Evolutionary conservation across 2,329 filamentous ascomycete genomes (phyloP), one percentile per base, ranked within the genome.

Genomic region (Cladophialophora chaetospira): DNA sequence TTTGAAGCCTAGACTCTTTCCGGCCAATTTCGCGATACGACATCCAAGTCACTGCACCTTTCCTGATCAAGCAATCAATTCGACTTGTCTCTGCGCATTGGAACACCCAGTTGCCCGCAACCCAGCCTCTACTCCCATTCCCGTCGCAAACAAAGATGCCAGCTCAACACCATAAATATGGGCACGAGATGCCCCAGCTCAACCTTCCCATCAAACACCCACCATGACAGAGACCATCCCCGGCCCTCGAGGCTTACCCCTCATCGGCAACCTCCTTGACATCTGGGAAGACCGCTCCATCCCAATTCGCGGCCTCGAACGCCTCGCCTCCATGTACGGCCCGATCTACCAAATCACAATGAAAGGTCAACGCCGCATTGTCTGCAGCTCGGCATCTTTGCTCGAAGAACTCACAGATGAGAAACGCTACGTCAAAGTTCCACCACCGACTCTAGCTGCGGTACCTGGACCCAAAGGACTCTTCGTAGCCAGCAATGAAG

Each of bases 341-440:
- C 78, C 81, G n/a, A 83, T 87, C 55, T 87, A 76, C 65, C 77
- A 81, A 61, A 72, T 88, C 45, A 75, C 71, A 10, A 68, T 85
- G 4, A 77, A 78, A 3, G 74, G 78, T 1, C 71, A 69, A 4
- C 74, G 77, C 5, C 67, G 76, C 11, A 74, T 86, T 42, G 72
- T 87, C 52, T 73, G 82, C 44, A 78, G 75, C 35, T 81, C 73
- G 31, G 76, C 80, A 19, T 78, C 77, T 31, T 73, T 88, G 0
- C 73, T 88, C 29, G 79, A 87, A 54, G 86, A 88, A 65, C 67
- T 81, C 11, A 88, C 82, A 62, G 78, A 88, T 60, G 85, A 88
- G 69, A 82, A 78, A 58, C 76, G 84, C 15, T 88, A 89, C 66
- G 66, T 76, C n/a, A 89, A 89, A 68, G 71, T 74, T 0, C 71